Evolutionary conservation across 2,329 filamentous ascomycete species (phyloP), one percentile per base, ranked within the genome.

Genomic region (Penicillium sclerotigenum): DNA sequence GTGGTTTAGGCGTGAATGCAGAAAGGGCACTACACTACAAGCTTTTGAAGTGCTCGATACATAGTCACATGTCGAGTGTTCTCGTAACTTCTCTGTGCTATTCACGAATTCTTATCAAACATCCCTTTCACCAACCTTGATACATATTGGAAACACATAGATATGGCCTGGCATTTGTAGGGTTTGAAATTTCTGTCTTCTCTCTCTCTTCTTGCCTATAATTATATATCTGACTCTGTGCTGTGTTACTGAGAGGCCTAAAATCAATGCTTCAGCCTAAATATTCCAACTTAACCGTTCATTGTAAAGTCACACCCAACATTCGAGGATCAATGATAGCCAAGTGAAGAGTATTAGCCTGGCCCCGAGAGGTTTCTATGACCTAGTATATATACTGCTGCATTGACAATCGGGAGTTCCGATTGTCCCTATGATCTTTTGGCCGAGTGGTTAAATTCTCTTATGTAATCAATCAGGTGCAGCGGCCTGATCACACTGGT

Each of bases 201-300:
- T 16, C 24, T 46, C 13, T 33, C 13, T 16, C 4, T 31, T 8
- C 16, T 18, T 22, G 2, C 18, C 4, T 7, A 29, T 31, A 31
- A 5, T 29, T 22, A 31, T 22, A 46, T 22, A 2, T 16, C 7
- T 45, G 2, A 5, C 0, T 31, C 7, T 45, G 7, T 2, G 1
- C 28, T 16, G 2, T 6, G 14, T 22, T 11, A 5, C 4, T 3
- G 7, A 22, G 18, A 14, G 0, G 0, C 7, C 4, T 16, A 4
- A 6, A 22, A 14, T 10, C 0, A 10, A 16, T 5, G 1, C 20
- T 33, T 3, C 0, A 7, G 1, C 11, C 22, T 4, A 2, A 1
- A 16, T 14, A 7, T 8, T 1, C 9, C 2, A 4, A 5, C 8
- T 8, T n/a, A 33, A 8, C 3, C 0, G 5, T 8, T n/a, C n/a